phyloP scores from a whole-genome alignment of 78 protist genomes.

The Dictyostelium brefeldianum region DNA sequence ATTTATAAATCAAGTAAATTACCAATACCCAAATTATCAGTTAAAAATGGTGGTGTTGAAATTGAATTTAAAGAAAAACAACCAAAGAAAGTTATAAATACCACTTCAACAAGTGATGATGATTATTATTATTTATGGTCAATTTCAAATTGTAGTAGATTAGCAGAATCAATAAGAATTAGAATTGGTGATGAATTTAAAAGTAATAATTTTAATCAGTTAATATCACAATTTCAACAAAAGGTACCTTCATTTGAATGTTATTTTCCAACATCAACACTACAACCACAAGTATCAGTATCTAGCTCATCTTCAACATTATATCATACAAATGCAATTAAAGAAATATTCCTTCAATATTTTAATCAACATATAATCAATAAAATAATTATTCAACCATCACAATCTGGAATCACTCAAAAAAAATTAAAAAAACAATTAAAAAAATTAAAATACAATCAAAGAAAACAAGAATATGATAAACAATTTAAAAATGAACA shows the following conservation, averaged over 20 bases:
- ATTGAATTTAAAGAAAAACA: background rate
- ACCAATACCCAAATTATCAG: background rate
- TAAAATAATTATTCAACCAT: background rate
- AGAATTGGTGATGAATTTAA: constrained; percentile 6
- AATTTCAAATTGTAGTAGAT: constrained; percentile 35
- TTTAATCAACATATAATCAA: constrained; percentile 1
- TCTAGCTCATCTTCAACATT: background rate
- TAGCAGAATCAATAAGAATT: constrained; percentile 56
- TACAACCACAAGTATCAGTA: constrained; percentile 1
- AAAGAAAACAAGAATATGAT: background rate
- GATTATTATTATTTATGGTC: constrained; percentile 52
- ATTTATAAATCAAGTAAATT: constrained; percentile 17
- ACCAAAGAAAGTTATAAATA: too few relatives aligned
- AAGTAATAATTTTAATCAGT: constrained; percentile 17
- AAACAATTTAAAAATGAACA: background rate
- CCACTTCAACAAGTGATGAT: background rate
- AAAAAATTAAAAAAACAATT: constrained; percentile 5
- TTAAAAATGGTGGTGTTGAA: constrained; percentile 3
- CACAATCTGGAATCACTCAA: background rate
- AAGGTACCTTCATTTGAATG: background rate
- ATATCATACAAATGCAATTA: constrained; percentile 46
- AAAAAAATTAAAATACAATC: constrained; percentile 1
- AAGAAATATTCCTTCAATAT: constrained; percentile 39
- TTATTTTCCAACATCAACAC: background rate
- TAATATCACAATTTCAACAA: background rate